Evolutionary conservation across 108 stramenopile genomes (phyloP).

Genomic region (Fragilaria crotonensis): DNA sequence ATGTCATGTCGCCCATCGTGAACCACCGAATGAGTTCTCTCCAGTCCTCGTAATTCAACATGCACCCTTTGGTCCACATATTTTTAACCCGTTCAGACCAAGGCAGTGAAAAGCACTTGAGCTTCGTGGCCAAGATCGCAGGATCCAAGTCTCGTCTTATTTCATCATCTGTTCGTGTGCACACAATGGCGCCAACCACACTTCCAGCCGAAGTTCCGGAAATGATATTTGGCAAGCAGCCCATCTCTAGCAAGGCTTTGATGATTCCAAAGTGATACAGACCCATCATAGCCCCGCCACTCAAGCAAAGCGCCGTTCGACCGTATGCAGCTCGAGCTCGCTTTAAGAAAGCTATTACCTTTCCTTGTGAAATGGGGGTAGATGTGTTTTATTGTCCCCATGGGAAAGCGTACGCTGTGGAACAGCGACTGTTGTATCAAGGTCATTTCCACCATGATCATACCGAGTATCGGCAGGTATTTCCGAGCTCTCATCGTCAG

Average conservation of each 20-base stretch:
- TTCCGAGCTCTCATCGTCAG: too few species aligned
- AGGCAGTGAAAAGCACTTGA: slow-evolving; percentile 57
- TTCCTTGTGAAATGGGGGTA: slow-evolving; percentile 31
- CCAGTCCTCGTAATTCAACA: slow-evolving; percentile 78
- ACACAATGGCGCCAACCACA: slow-evolving; percentile 87
- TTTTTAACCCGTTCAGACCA: slow-evolving; percentile 58
- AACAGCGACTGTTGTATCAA: neutral
- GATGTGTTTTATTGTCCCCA: neutral
- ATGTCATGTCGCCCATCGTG: slow-evolving; percentile 85
- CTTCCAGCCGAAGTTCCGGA: slow-evolving; percentile 93
- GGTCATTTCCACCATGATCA: slow-evolving; percentile 3
- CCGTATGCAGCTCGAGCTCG: slow-evolving; percentile 93
- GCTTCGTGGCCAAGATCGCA: slow-evolving; percentile 37
- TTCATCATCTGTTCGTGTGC: slow-evolving; percentile 90
- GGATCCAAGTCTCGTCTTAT: slow-evolving; percentile 59
- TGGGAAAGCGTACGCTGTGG: neutral
- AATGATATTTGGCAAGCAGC: slow-evolving; percentile 87
- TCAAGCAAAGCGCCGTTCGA: slow-evolving; percentile 89
- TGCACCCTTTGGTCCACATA: slow-evolving; percentile 39
- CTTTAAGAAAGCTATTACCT: slow-evolving; percentile 64
- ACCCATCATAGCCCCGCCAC: slow-evolving; percentile 94
- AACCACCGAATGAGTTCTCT: slow-evolving; percentile 62
- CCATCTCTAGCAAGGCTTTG: slow-evolving; percentile 72
- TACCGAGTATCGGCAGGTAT: too few species aligned
- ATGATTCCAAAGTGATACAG: slow-evolving; percentile 92